Conservation (phyloP, 139 green algal genomes). For the Monoraphidium neglectum region DNA sequence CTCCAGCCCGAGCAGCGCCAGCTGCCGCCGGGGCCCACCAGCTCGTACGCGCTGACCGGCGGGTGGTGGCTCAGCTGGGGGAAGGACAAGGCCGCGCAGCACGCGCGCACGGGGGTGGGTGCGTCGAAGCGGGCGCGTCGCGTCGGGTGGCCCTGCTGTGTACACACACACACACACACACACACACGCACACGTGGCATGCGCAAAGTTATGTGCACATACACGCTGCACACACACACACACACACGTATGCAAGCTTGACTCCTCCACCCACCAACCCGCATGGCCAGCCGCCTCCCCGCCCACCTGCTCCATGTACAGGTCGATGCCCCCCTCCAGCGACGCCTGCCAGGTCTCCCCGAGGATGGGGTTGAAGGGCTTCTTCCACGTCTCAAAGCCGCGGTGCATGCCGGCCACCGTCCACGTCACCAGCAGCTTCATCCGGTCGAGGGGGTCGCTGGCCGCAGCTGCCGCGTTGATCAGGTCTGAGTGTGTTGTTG, state of each 20-base stretch:
- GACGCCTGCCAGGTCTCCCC: slow-evolving; percentile 81
- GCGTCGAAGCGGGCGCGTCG: too few relatives aligned
- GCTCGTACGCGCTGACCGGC: slow-evolving; percentile 77
- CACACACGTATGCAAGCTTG: too few relatives aligned
- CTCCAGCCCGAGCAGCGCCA: slow-evolving; percentile 71
- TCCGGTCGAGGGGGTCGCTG: slow-evolving; percentile 65
- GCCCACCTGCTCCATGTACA: slow-evolving; percentile 70
- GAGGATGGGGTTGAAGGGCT: slow-evolving; percentile 93
- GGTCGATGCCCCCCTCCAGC: slow-evolving; percentile 57
- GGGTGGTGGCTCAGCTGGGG: slow-evolving; percentile 80
- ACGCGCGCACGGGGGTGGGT: too few relatives aligned
- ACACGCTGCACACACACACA: too few relatives aligned
- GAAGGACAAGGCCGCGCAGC: too few relatives aligned
- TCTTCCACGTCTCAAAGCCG: slow-evolving; percentile 67
- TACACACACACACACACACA: too few relatives aligned
- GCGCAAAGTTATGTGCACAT: too few relatives aligned
- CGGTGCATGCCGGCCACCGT: slow-evolving; percentile 70
- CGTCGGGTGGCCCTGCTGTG: too few relatives aligned
- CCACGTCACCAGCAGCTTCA: slow-evolving; percentile 74
- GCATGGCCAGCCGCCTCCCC: too few relatives aligned
- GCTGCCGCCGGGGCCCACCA: slow-evolving; percentile 56
- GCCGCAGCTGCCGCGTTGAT: slow-evolving; percentile 47
- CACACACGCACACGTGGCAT: too few relatives aligned
- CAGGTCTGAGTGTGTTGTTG: too few relatives aligned
- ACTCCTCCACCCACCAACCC: too few relatives aligned